Base-by-base conservation (phyloP, 352 stramenopile species). In the Globisporangium viniferum region DNA sequence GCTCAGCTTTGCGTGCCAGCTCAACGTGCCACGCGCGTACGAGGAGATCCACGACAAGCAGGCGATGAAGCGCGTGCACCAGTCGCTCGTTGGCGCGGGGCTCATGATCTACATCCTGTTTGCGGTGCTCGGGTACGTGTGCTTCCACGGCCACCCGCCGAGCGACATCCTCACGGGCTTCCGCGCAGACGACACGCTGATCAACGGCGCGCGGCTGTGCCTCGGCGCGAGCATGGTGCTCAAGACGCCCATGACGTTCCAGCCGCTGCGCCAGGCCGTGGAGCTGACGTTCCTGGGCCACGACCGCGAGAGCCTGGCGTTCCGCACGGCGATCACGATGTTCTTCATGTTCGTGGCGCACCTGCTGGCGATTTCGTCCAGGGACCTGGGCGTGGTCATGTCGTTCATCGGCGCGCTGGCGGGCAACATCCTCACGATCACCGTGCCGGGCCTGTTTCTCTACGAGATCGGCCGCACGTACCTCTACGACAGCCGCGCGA, bases 201-300 rank as follows among this genome's bases (percentile, higher is more conserved):
- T 95, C 68, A 95, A 95, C 64, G 86, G 80, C 46, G 87, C 86
- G 33, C 84, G 85, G 6, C 67, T 95, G 12, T 89, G 83, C 20
- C 76, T 95, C 20, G 87, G 85, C 9, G 63, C 81, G 20, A 91
- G 81, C 54, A 92, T 92, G 85, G 70, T 95, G 46, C 74, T 91
- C 65, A 93, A 93, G 79, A 92, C 85, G 36, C 87, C 87, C 4
- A 92, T 95, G 83, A 92, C 82, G 5, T 95, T 93, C 80, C 87
- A 95, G 72, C 87, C 87, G 55, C 69, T 95, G 67, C 85, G 84
- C 57, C 85, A 93, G 57, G 80, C 87, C 35, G 75, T 92, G 35
- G 83, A 93, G 73, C 79, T 93, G 63, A 81, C 78, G 51, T 91
- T 80, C 68, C 67, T 93, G 5, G 85, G 85, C 46, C 85, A 90